Evolutionary conservation across 108 stramenopile genomes (phyloP).

Genomic region (Cyclotella sp.): DNA sequence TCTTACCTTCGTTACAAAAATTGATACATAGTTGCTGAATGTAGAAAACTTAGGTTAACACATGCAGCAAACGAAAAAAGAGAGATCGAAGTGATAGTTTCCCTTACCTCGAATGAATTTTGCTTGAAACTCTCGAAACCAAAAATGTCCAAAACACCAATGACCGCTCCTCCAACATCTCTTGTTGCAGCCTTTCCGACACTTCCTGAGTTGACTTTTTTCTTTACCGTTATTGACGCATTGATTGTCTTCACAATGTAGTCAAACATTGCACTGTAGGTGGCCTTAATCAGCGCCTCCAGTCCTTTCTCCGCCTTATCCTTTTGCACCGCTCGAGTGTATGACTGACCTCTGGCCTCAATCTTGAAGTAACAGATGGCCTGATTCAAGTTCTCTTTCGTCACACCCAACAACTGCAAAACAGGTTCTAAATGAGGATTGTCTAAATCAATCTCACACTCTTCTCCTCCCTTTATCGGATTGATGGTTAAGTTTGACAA

Average conservation of each 20-base stretch:
- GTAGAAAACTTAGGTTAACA: not conserved
- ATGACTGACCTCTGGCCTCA: conserved; percentile 72
- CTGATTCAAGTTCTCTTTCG: conserved; percentile 70
- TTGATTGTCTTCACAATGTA: conserved; percentile 87
- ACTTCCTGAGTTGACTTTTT: conserved; percentile 23
- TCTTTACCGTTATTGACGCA: conserved; percentile 53
- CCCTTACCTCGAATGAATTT: conserved; percentile 70
- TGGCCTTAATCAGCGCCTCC: conserved; percentile 94
- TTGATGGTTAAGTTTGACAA: conserved; percentile 66
- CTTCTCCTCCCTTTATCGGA: conserved; percentile 59
- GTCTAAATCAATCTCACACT: conserved; percentile 51
- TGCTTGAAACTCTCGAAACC: conserved; percentile 94
- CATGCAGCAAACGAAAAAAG: not conserved
- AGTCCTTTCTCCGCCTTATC: conserved; percentile 89
- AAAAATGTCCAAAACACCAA: conserved; percentile 98
- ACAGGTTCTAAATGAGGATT: conserved; percentile 57
- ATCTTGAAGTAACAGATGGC: conserved; percentile 81
- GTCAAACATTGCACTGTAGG: conserved; percentile 88
- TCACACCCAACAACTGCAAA: conserved; percentile 77
- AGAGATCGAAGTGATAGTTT: not conserved
- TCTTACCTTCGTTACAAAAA: conserved; percentile 73
- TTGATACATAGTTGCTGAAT: conserved; percentile 84
- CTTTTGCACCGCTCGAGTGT: conserved; percentile 62
- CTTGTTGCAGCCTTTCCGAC: not conserved
- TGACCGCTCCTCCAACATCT: conserved; percentile 54